These are phyloP conservation scores for Candida insectalens DNA, from an alignment of 805 yeast genomes.

Conservation along the genomic window DNA sequence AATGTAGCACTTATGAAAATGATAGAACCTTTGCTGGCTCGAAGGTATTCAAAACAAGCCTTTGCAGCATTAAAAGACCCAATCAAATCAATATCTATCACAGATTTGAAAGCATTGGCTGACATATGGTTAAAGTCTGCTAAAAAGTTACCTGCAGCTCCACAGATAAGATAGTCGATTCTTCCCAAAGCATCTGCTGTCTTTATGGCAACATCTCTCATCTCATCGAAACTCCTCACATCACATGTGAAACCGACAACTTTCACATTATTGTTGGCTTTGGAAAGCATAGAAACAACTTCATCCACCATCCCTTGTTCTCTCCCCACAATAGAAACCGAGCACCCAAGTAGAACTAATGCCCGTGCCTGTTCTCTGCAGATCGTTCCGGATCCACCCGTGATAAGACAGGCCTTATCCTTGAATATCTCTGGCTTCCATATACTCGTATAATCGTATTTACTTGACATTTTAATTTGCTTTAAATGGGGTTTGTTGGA, in stretches of 20 bases:
- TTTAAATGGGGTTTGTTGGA: too few relatives aligned
- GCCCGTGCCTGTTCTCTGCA: conserved; percentile 88
- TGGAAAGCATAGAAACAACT: conserved; percentile 60
- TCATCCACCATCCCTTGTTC: conserved; percentile 51
- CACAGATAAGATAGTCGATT: conserved; percentile 83
- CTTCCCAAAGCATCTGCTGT: conserved; percentile 65
- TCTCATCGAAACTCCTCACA: conserved; percentile 59
- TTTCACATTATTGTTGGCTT: conserved; percentile 46
- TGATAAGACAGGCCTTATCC: conserved; percentile 81
- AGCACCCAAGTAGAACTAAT: conserved; percentile 71
- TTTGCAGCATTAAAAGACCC: conserved; percentile 88
- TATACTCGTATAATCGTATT: conserved; percentile 6
- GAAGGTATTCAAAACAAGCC: conserved; percentile 62
- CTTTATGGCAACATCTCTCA: conserved; percentile 51
- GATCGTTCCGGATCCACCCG: conserved; percentile 97
- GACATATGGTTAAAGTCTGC: conserved; percentile 71
- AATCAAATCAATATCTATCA: conserved; percentile 73
- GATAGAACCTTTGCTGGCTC: conserved; percentile 57
- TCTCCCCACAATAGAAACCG: conserved; percentile 81
- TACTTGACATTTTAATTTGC: too few relatives aligned
- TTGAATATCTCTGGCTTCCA: conserved; percentile 59
- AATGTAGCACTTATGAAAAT: conserved; percentile 82
- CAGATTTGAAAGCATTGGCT: conserved; percentile 82
- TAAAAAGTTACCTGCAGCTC: conserved; percentile 93
- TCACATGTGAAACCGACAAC: conserved; percentile 69